Conservation (phyloP, 2,329 filamentous ascomycete species). For the Myriosclerotinia duriaeana region DNA sequence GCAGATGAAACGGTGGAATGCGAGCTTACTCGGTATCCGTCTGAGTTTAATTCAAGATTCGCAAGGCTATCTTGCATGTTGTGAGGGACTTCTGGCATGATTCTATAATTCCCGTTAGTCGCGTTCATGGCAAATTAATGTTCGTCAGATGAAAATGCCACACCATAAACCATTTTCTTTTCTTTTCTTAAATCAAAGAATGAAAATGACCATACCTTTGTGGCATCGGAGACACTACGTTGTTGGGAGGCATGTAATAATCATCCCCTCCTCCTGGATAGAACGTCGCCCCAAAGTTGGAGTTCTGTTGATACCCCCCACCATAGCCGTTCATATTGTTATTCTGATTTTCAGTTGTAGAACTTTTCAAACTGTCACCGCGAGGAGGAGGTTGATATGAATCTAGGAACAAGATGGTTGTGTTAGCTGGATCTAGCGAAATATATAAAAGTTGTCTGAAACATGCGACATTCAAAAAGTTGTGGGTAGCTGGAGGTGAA, state of each 20-base stretch:
- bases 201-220: constrained; percentile 54
- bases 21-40: constrained; percentile 35
- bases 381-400: constrained; percentile 20
- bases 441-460: neutral
- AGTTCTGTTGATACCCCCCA: constrained; percentile 27
- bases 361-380: constrained; percentile 13
- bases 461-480: neutral
- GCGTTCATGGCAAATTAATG: neutral
- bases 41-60: constrained; percentile 80
- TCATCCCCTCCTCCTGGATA: constrained; percentile 67
- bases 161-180: neutral
- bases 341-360: neutral
- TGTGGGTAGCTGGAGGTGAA: neutral
- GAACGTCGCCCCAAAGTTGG: constrained; percentile 60
- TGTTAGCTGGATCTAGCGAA: neutral
- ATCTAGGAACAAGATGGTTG: neutral
- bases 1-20: constrained; percentile 31
- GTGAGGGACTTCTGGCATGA: constrained; percentile 92
- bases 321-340: constrained; percentile 26
- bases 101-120: constrained; percentile 51
- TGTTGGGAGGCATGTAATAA: constrained; percentile 58
- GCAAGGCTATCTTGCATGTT: constrained; percentile 96
- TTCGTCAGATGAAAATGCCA: constrained; percentile 9
- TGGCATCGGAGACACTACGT: constrained; percentile 67
- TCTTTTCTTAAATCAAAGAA: constrained; percentile 2